phyloP scores from a whole-genome alignment of 768 basidiomycete genomes.

The Ramaria rubella region DNA sequence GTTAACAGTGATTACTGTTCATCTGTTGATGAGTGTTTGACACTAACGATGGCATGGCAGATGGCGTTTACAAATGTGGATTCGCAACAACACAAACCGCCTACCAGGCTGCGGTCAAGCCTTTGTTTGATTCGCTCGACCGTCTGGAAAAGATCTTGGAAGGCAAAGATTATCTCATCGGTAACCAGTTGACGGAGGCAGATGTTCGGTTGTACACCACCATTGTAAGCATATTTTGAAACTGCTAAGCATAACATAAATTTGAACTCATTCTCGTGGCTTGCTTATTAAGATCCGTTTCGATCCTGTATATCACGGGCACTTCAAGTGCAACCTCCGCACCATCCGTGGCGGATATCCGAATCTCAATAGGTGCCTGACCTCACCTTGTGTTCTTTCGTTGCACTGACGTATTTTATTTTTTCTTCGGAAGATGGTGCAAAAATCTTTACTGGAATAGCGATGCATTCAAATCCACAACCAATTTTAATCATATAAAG shows the following conservation, averaged over 20 bases:
- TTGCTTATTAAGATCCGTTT: constrained; percentile 58
- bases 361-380: constrained; percentile 57
- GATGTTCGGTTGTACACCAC: constrained; percentile 91
- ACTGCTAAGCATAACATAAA: background rate
- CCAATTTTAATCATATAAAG: constrained; percentile 87
- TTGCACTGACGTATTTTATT: background rate
- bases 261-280: background rate
- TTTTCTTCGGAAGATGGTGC: constrained; percentile 51
- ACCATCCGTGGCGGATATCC: constrained; percentile 86
- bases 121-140: constrained; percentile 76
- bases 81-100: constrained; percentile 79
- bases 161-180: constrained; percentile 79
- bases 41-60: constrained; percentile 31
- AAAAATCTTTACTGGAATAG: constrained; percentile 89
- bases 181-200: constrained; percentile 76
- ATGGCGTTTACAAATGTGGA: constrained; percentile 84
- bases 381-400: background rate
- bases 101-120: constrained; percentile 68
- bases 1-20: constrained; percentile 60
- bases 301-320: constrained; percentile 83
- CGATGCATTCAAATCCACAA: constrained; percentile 78
- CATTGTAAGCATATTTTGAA: constrained; percentile 45
- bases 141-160: constrained; percentile 69
- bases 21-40: background rate
- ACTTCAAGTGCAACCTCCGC: constrained; percentile 92